Base-by-base conservation (phyloP, 1,284 basidiomycete species). In the Amylostereum chailletii region DNA sequence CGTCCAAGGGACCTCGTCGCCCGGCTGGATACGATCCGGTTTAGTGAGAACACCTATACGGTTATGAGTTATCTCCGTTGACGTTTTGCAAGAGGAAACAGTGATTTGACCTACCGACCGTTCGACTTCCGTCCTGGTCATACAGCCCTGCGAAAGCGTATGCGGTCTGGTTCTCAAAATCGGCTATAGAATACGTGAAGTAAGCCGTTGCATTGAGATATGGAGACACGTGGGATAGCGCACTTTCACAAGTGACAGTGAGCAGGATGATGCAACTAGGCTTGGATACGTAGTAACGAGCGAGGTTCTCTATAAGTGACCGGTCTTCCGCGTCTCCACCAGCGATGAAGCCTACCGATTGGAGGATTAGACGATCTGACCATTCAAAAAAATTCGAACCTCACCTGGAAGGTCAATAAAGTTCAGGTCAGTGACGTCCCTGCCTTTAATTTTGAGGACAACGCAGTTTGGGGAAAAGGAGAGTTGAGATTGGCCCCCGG, bases 1-100 rank as follows among this genome's bases (percentile, higher is more conserved):
- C 5, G 85, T 51, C 85, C 85, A 87, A 0, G 58, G 57, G 0
- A 59, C 55, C 51, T 84, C 77, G 34, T 84, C 80, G 0, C 81
- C 83, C 0, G 56, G 10, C 0, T 75, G 76, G 43, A 89, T 83
- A 4, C 81, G 76, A 58, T 89, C 86, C 0, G 84, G 81, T 57
- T 87, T 88, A 0, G 85, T 88, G n/a, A 88, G 68, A 27, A 88
- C 84, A 50, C 83, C 85, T 86, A 45, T 7, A n/a, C 7, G 29
- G 19, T 8, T 6, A 19, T 42, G 27, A 7, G 45, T 7, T 36
- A 27, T 4, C 37, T 8, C 11, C 19, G 19, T 11, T 29, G n/a
- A 39, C 7, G 31, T 29, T 32, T 1, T 11, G 29, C 4, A 37
- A 44, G 50, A 49, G 26, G 27, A 45, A 36, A 19, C 32, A 30